Base-by-base conservation (phyloP, 805 yeast genomes). In the Yamadazyma paraphyllophila region DNA sequence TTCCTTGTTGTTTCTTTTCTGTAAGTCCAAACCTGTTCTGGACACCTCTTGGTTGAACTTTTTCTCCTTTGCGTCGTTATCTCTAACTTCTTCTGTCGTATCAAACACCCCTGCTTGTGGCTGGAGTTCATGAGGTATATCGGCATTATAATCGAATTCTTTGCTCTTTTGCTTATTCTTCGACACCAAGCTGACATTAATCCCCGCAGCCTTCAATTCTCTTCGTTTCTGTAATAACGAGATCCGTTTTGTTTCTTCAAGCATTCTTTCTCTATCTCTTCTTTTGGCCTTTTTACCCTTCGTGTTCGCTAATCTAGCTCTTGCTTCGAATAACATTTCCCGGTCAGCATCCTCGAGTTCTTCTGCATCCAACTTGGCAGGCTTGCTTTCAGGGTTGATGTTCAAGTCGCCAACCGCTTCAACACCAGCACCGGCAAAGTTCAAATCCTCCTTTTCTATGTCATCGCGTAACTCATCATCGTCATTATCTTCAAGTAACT, bases 251-350 rank as follows among this genome's bases (percentile, higher is more conserved):
- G 88, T 85, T 58, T 90, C 96, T 41, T 83, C 87, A 37, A 89
- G 67, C 77, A 87, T 76, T 41, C 94, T 70, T 60, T 92, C 98
- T 46, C 97, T 72, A 2, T 84, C 88, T 59, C 91, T 89, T 47
- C 98, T 67, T 47, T 91, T 88, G 0, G 97, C 97, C 63, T 92
- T 92, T 54, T 91, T 90, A 48, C 98, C 99, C 61, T 86, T 89
- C 0, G 97, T 90, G 56, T 89, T 91, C 10, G 96, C 88, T 51
- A 92, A 69, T 54, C 99, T 77, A 1, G 97, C 96, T 39, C 85
- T 77, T 0, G 99, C 99, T 60, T 94, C 99, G n/a, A 88, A 81
- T 7, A 91, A 64, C 97, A 91, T 89, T 61, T 92, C 97, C 46
- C 78, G 69, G 57, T 92, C 97, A 48, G 88, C 96, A 36, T 89